phyloP scores from a whole-genome alignment of 371 early-diverging fungal genomes.

The Mortierella sp. region DNA sequence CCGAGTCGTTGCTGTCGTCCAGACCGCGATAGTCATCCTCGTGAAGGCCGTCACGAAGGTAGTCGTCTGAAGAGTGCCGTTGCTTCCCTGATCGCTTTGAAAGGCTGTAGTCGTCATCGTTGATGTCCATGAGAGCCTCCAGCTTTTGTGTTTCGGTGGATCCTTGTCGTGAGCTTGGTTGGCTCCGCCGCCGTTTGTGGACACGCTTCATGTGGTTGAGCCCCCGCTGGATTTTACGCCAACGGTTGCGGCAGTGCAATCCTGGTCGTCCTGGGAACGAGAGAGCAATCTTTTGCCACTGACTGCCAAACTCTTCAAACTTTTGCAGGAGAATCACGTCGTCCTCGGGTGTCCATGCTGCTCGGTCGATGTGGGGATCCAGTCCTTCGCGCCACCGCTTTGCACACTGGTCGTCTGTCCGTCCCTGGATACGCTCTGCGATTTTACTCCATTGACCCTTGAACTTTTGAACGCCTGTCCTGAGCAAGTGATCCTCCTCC shows the following conservation, averaged over 20 bases:
- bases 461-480: slow-evolving; percentile 75
- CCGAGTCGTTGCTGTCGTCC: slow-evolving; percentile 23
- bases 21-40: slow-evolving; percentile 22
- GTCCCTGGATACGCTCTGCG: slow-evolving; percentile 80
- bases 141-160: slow-evolving; percentile 8
- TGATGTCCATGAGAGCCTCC: slow-evolving; percentile 1
- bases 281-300: slow-evolving; percentile 85
- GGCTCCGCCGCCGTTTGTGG: slow-evolving; percentile 51
- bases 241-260: slow-evolving; percentile 85
- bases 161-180: slow-evolving; percentile 45
- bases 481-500: slow-evolving; percentile 79
- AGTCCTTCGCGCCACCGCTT: slow-evolving; percentile 87
- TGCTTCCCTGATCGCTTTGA: slow-evolving; percentile 25
- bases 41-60: slow-evolving; percentile 13
- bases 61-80: slow-evolving; percentile 22
- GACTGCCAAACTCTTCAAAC: slow-evolving; percentile 79
- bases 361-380: slow-evolving; percentile 82
- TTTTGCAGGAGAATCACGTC: slow-evolving; percentile 75
- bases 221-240: slow-evolving; percentile 81
- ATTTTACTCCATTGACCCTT: slow-evolving; percentile 86
- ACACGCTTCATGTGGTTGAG: slow-evolving; percentile 68
- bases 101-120: slow-evolving; percentile 11
- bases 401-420: slow-evolving; percentile 89
- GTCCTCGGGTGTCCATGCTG: slow-evolving; percentile 84
- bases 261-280: slow-evolving; percentile 87